phyloP scores from a whole-genome alignment of 78 protist species.

The Diacronema lutheri region DNA sequence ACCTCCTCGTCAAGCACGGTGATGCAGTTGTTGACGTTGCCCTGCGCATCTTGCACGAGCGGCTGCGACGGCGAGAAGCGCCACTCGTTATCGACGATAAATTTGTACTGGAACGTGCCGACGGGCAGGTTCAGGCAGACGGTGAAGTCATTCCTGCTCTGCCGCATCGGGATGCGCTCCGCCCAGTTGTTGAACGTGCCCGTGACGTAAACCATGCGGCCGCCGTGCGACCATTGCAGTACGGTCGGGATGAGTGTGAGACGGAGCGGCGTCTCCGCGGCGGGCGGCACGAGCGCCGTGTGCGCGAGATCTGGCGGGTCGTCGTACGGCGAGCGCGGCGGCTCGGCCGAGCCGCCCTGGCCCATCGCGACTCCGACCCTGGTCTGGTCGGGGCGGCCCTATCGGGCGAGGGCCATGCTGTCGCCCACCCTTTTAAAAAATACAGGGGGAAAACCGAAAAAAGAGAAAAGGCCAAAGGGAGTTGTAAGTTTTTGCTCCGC shows the following conservation, averaged over 20 bases:
- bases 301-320: no score
- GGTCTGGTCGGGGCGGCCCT: no score
- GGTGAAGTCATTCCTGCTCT: not conserved
- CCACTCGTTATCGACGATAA: constrained; percentile 29
- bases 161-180: constrained; percentile 3
- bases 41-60: constrained; percentile 4
- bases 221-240: constrained; percentile 21
- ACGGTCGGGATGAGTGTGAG: not conserved
- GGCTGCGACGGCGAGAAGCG: constrained; percentile 19
- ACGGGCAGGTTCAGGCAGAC: constrained; percentile 6
- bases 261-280: no score
- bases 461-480: no score
- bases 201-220: not conserved
- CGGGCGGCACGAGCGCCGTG: no score
- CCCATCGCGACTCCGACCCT: no score
- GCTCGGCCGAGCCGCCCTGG: no score
- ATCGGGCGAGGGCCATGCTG: no score
- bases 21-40: constrained; percentile 22
- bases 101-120: constrained; percentile 25
- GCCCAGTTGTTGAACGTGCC: constrained; percentile 23
- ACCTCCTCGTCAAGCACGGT: not conserved
- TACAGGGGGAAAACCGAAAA: no score
- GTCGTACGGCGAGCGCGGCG: no score
- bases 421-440: no score
- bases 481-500: no score